Base-by-base conservation (phyloP, 768 basidiomycete species). In the Psilocybe cubensis region DNA sequence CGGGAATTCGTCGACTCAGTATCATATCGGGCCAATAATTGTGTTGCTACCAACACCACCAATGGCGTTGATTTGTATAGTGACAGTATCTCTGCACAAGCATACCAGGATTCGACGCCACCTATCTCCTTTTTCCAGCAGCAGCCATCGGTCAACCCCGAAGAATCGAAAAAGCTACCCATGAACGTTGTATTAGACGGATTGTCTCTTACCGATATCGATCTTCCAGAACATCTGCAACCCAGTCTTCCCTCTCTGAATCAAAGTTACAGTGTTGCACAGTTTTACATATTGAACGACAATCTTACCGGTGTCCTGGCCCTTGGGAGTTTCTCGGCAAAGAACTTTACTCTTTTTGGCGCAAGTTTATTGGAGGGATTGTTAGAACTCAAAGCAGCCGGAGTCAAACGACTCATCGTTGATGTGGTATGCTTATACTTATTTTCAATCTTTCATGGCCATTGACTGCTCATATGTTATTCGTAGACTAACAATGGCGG, bases 291-390 rank as follows among this genome's bases (percentile, higher is more conserved):
- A 65, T 70, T 84, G n/a, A 67, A 75, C 3, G 83, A 84, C 59
- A 74, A 74, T 20, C 74, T 69, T 52, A 86, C 83, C 3, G 84
- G 84, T 35, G 80, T 85, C 11, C 71, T 85, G 33, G 81, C 83
- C 4, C 75, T 86, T 4, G 83, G 84, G 17, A 84, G 83, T 66
- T 86, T 86, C 68, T 79, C 80, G 1, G 81, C 78, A 2, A 66
- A 63, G 35, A 72, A 74, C 56, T 82, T 79, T 58, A 68, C 68
- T 28, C 57, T 57, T 6, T 81, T 85, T 60, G 71, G 78, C 52
- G 57, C 65, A 29, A 73, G 74, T 33, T 62, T 88, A 46, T 55
- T 86, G 45, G 65, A 70, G 17, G 84, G 85, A 9, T 63, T 86
- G 58, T 63, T 74, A 50, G 76, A 72, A 12, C 65, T 86, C 60